Conservation (phyloP, 1,284 basidiomycete genomes). For the Cystobasidium slooffiae region DNA sequence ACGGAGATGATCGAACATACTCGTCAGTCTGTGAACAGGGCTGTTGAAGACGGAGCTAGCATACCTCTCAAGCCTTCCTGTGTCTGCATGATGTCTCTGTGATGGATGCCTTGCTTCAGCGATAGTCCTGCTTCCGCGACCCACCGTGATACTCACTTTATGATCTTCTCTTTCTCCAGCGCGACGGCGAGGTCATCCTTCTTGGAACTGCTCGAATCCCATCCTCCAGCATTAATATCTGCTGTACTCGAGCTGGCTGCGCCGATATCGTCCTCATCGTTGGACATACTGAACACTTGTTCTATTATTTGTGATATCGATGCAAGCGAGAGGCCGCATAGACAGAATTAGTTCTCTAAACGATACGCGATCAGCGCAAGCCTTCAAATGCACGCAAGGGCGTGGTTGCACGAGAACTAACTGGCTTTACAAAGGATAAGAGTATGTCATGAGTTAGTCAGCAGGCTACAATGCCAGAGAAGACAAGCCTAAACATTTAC, state of each 20-base stretch:
- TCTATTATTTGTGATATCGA: background rate
- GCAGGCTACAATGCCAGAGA: too few species aligned
- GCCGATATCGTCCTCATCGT: slow-evolving; percentile 23
- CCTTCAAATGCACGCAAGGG: too few species aligned
- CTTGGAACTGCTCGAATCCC: slow-evolving; percentile 9
- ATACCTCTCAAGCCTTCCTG: slow-evolving; percentile 41
- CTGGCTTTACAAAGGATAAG: too few species aligned
- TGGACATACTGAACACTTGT: background rate
- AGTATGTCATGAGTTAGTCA: too few species aligned
- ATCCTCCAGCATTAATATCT: slow-evolving; percentile 16
- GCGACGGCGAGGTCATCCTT: slow-evolving; percentile 36
- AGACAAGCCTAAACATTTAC: too few species aligned
- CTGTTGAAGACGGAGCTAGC: background rate
- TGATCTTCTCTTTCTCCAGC: slow-evolving; percentile 44
- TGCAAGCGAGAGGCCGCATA: background rate
- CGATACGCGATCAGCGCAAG: too few species aligned
- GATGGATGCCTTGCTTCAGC: background rate
- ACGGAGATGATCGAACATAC: background rate
- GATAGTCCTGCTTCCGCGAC: background rate
- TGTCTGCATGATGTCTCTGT: slow-evolving; percentile 36
- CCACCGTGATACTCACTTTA: slow-evolving; percentile 8
- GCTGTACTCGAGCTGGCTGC: background rate
- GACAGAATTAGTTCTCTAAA: too few species aligned
- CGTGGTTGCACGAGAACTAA: too few species aligned
- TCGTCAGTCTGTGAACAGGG: background rate